A percentile compares a stretch with the other conserved stretches of the same genome.
Conservation (phyloP, 805 yeast species). For the Metschnikowia anglica region DNA sequence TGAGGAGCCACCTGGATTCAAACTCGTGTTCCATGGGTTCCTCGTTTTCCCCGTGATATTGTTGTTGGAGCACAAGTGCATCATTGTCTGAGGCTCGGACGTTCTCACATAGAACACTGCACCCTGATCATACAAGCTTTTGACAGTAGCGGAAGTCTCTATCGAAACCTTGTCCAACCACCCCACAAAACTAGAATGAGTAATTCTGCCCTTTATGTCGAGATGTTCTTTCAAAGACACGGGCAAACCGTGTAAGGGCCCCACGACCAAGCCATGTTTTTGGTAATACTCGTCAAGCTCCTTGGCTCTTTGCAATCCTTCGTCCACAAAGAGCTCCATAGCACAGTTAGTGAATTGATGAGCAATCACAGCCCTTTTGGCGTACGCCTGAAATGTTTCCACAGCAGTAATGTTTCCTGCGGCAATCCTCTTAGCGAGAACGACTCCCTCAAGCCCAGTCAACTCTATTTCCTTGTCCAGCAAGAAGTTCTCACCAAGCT, state of each 20-base stretch:
- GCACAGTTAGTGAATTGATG: conserved; percentile 23
- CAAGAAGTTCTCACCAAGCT: conserved; percentile 13
- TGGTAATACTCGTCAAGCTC: conserved; percentile 17
- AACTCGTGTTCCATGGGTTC: conserved; percentile 20
- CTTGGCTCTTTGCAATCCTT: conserved; percentile 21
- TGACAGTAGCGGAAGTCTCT: conserved; percentile 10
- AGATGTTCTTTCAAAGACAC: conserved; percentile 22
- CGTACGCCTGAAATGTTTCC: conserved; percentile 17
- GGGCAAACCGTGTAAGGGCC: conserved; percentile 22
- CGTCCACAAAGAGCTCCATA: conserved; percentile 23
- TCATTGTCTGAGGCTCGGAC: conserved; percentile 21
- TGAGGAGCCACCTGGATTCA: conserved; percentile 22
- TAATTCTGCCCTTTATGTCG: conserved; percentile 17
- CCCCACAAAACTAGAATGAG: conserved; percentile 19
- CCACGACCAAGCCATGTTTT: conserved; percentile 16
- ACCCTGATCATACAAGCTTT: conserved; percentile 17
- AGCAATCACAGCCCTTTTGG: conserved; percentile 21
- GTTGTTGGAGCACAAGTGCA: conserved; percentile 22
- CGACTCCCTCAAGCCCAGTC: conserved; percentile 15
- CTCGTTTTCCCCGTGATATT: conserved; percentile 21
- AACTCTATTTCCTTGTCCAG: conserved; percentile 12
- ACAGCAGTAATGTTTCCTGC: conserved; percentile 17
- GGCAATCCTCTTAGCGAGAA: conserved; percentile 18
- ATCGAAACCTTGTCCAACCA: conserved; percentile 17
- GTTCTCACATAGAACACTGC: conserved; percentile 22